A percentile compares a stretch with the other conserved stretches of the same genome.
Evolutionary conservation across 2,329 filamentous ascomycete genomes (phyloP).

Genomic region (Colletotrichum lindemuthianum): DNA sequence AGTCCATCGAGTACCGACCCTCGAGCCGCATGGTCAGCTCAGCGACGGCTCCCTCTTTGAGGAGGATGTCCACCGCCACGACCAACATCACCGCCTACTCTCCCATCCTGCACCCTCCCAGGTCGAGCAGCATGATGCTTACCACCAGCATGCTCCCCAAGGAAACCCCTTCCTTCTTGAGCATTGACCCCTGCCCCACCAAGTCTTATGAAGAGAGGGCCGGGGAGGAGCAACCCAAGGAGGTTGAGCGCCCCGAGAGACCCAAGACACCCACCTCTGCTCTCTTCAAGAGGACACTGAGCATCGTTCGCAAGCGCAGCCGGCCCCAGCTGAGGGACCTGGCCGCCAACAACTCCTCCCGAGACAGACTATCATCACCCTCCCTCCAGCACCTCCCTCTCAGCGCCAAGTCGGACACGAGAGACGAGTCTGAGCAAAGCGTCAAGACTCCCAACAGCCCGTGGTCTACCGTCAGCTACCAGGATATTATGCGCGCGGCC

Average conservation of each 20-base stretch:
- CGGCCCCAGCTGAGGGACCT: conserved; percentile 55
- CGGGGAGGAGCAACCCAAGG: conserved; percentile 40
- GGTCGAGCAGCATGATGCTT: conserved; percentile 55
- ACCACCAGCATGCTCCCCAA: conserved; percentile 45
- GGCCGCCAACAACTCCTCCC: conserved; percentile 46
- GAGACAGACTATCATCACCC: conserved; percentile 45
- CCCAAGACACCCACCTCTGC: conserved; percentile 55
- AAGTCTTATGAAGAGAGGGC: conserved; percentile 46
- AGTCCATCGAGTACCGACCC: conserved; percentile 46
- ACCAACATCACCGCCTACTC: conserved; percentile 47
- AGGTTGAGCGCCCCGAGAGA: conserved; percentile 47
- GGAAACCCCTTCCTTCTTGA: conserved; percentile 59
- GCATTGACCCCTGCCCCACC: conserved; percentile 63
- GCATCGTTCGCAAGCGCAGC: conserved; percentile 65
- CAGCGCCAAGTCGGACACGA: conserved; percentile 48
- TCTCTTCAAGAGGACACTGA: conserved; percentile 64
- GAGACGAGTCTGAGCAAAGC: conserved; percentile 40
- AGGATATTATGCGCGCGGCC: conserved; percentile 57
- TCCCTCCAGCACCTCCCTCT: conserved; percentile 40
- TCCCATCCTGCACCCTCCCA: conserved; percentile 47
- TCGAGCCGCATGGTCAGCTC: conserved; percentile 35
- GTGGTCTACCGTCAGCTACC: conserved; percentile 54
- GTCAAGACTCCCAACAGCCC: conserved; percentile 39
- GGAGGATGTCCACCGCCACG: conserved; percentile 46
- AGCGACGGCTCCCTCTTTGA: conserved; percentile 44